These are phyloP conservation scores for Paraurostyla sp. DNA, from an alignment of 73 alveolate genomes.

Conservation along the genomic window DNA sequence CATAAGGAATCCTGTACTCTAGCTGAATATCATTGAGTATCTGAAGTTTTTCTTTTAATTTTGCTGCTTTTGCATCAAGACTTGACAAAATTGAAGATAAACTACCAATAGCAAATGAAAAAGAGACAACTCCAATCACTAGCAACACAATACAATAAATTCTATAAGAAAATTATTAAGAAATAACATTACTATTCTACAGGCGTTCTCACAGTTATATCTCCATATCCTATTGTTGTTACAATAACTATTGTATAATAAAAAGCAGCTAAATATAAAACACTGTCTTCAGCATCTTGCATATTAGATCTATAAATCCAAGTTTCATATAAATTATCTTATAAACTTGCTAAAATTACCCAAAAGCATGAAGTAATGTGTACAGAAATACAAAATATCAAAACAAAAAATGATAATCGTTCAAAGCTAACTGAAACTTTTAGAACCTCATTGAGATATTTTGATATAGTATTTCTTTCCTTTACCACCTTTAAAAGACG, in stretches of 20 bases:
- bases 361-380: constrained; percentile 95
- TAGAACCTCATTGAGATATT: constrained; percentile 53
- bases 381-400: constrained; percentile 68
- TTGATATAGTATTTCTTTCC: constrained; percentile 53
- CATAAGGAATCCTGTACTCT: constrained; percentile 67
- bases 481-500: constrained; percentile 78
- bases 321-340: constrained; percentile 85
- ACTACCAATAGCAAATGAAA: constrained; percentile 95
- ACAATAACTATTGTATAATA: constrained; percentile 93
- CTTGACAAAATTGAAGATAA: constrained; percentile 88
- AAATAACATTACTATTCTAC: constrained; percentile 46
- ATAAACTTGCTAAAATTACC: constrained; percentile 86
- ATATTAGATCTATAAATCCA: constrained; percentile 85
- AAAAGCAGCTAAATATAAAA: constrained; percentile 83
- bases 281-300: constrained; percentile 37
- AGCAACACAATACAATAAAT: constrained; percentile 86
- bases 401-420: constrained; percentile 25
- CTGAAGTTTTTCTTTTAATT: constrained; percentile 54
- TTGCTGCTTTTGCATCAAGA: constrained; percentile 77
- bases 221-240: constrained; percentile 98
- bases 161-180: constrained; percentile 64
- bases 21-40: constrained; percentile 54
- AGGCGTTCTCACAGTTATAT: constrained; percentile 86
- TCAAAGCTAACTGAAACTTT: constrained; percentile 37
- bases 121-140: constrained; percentile 94